Conservation (phyloP, 1,139 yeast species). For the Ogataea hybrid region DNA sequence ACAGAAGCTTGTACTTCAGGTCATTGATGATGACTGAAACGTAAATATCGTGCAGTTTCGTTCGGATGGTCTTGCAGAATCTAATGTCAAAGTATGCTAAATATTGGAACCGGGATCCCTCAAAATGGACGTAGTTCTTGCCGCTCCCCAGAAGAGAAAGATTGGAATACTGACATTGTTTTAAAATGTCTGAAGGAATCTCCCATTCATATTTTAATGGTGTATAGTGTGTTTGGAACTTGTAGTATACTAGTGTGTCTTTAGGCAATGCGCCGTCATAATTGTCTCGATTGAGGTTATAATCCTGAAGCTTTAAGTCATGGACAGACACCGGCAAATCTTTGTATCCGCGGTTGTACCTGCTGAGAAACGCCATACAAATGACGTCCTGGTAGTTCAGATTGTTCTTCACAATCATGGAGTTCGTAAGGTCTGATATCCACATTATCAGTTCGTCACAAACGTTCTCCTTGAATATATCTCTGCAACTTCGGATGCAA, state of each 20-base stretch:
- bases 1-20: constrained; percentile 52
- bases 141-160: constrained; percentile 9
- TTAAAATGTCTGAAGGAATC: constrained; percentile 41
- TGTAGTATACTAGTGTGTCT: constrained; percentile 16
- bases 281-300: constrained; percentile 9
- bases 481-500: constrained; percentile 66
- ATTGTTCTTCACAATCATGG: constrained; percentile 53
- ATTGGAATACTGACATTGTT: constrained; percentile 45
- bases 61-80: constrained; percentile 67
- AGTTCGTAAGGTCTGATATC: constrained; percentile 58
- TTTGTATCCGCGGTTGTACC: constrained; percentile 54
- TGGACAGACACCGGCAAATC: constrained; percentile 21
- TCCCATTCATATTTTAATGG: constrained; percentile 40
- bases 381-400: constrained; percentile 48
- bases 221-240: constrained; percentile 14
- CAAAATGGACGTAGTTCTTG: constrained; percentile 30
- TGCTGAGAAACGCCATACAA: constrained; percentile 47
- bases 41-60: constrained; percentile 63
- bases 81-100: constrained; percentile 68
- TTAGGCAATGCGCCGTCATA: constrained; percentile 22
- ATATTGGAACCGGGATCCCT: constrained; percentile 77
- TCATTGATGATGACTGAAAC: constrained; percentile 70
- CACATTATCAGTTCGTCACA: constrained; percentile 67
- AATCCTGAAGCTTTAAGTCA: constrained; percentile 4
- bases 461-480: constrained; percentile 79